phyloP scores from a whole-genome alignment of 306 rosid genomes.

The Pachyrhizus erosus region DNA sequence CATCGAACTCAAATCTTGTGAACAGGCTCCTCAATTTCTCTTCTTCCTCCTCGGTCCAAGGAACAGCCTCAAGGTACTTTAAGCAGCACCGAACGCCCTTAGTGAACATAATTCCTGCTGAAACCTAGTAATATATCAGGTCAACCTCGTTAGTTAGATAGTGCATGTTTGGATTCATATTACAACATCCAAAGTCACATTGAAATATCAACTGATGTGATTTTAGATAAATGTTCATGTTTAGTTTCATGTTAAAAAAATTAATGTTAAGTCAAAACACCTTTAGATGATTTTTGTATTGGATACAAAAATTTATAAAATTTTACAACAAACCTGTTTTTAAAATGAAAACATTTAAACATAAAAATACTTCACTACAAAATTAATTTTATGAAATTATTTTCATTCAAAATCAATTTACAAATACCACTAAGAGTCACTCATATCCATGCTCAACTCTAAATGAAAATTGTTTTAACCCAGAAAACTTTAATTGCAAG shows the following conservation, averaged over 20 bases:
- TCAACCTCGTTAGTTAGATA: neutral
- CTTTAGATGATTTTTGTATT: neutral
- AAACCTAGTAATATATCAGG: neutral
- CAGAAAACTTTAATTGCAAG: neutral
- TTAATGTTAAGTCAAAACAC: neutral
- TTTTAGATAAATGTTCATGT: neutral
- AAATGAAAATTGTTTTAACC: neutral
- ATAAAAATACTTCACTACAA: neutral
- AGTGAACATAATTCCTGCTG: neutral
- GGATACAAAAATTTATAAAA: neutral
- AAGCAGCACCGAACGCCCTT: conserved; percentile 10
- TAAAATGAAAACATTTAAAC: neutral
- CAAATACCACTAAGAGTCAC: neutral
- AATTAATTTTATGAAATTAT: neutral
- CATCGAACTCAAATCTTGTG: conserved; percentile 13
- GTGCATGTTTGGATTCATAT: neutral
- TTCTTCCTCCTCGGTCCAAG: conserved; percentile 21
- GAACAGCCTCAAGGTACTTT: conserved; percentile 9
- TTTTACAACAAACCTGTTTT: neutral
- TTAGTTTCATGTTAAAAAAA: neutral
- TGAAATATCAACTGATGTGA: neutral
- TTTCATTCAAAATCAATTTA: neutral
- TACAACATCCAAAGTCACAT: neutral
- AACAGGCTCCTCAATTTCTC: neutral
- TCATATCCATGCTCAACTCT: neutral